Conservation (phyloP, 2,329 filamentous ascomycete genomes). For the Cordyceps militaris region DNA sequence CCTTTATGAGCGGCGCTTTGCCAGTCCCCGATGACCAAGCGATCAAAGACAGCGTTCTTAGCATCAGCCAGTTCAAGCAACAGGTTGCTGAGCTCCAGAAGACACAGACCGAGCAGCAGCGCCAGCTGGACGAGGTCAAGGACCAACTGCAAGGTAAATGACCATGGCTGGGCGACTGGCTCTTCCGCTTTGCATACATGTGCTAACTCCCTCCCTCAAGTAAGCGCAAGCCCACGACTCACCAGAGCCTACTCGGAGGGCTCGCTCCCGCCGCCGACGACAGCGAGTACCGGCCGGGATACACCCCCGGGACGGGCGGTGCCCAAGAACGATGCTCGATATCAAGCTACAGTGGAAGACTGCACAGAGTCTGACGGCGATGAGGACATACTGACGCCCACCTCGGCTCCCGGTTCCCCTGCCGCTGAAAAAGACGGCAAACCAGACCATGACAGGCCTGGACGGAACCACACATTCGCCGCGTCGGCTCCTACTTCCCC, state of each 20-base stretch:
- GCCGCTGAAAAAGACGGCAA: background rate
- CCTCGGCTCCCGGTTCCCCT: background rate
- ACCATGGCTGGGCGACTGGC: too few relatives aligned
- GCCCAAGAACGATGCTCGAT: background rate
- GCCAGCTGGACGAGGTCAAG: background rate
- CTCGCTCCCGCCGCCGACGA: background rate
- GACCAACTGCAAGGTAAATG: background rate
- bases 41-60: background rate
- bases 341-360: constrained; percentile 8
- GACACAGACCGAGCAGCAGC: background rate
- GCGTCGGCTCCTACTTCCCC: constrained; percentile 1
- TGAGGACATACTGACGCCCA: background rate
- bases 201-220: background rate
- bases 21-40: background rate
- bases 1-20: background rate
- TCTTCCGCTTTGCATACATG: too few relatives aligned
- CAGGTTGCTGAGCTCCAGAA: background rate
- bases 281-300: too few relatives aligned
- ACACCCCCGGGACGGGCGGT: background rate
- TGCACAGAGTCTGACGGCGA: constrained; percentile 6
- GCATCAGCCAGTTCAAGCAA: background rate
- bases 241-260: constrained; percentile 6
- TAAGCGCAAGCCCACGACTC: background rate
- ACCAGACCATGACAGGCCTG: background rate
- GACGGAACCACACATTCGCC: background rate